Evolutionary conservation across 495 filamentous ascomycete species (phyloP), one percentile per base, ranked within the genome.

Genomic region (Neurospora sp.): DNA sequence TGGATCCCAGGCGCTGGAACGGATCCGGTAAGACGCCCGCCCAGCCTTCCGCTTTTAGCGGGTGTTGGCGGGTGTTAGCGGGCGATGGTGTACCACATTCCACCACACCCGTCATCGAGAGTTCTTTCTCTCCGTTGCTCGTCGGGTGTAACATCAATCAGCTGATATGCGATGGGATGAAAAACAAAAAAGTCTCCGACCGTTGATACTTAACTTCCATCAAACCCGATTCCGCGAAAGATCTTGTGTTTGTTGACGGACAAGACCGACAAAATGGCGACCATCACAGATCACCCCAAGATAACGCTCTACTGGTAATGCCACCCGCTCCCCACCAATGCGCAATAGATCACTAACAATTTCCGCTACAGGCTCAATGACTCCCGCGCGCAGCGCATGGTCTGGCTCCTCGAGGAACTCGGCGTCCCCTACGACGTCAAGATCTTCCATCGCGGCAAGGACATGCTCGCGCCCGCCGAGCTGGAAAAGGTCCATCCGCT

Each of bases 381-480:
- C 72, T 94, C 92, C 48, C 93, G 94, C 72, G 88, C 92, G 70
- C 93, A 97, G 74, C 90, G 93, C 69, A 92, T 97, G 75, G 85
- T 95, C 59, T 97, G 93, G 93, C 89, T 98, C 48, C 88, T 97
- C 70, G 92, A 96, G 81, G 94, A 96, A 75, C 89, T 96, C 71
- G 84, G 88, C n/a, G 71, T 97, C 38, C 82, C 89, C 69, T 97
- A 95, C 83, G 88, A 92, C 71, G 80, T 97, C 70, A 88, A 93
- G 75, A 87, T 87, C 69, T 96, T 89, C 87, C 89, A 91, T 74
- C 91, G 94, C 46, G 79, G 80, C 48, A 73, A 83, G 35, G 75
- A 83, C 71, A 82, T 84, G 81, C 81, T 91, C 9, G 94, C 94
- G 0, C 93, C 93, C 0, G 77, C 84, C 0, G 91, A 91, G 74